Evolutionary conservation across 1,284 basidiomycete genomes (phyloP).

Genomic region (Pascua guehoae): DNA sequence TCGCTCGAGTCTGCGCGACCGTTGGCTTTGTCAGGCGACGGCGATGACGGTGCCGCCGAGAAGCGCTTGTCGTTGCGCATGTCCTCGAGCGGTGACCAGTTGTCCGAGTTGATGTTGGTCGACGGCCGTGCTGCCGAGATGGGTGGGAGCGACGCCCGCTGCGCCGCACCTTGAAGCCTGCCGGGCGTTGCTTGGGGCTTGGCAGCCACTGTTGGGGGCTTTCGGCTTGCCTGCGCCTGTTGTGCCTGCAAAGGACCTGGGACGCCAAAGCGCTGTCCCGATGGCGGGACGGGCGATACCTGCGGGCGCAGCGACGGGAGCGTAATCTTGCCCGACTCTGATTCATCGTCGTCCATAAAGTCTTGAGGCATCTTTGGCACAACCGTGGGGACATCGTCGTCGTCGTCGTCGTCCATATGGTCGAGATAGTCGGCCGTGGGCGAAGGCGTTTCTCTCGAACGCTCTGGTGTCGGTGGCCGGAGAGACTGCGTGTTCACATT

Average conservation of each 20-base stretch:
- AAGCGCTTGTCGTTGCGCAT: neutral
- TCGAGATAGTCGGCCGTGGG: slow-evolving; percentile 16
- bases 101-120: slow-evolving; percentile 32
- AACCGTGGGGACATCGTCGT: neutral
- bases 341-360: slow-evolving; percentile 14
- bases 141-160: slow-evolving; percentile 17
- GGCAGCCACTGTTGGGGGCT: slow-evolving; percentile 14
- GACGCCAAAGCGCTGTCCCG: slow-evolving; percentile 11
- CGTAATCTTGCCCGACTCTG: slow-evolving; percentile 2
- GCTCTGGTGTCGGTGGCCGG: neutral
- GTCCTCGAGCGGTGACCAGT: slow-evolving; percentile 34
- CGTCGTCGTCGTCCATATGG: slow-evolving; percentile 12
- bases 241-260: slow-evolving; percentile 4
- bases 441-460: neutral
- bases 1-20: slow-evolving; percentile 33
- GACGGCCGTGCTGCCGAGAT: slow-evolving; percentile 11
- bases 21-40: neutral
- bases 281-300: slow-evolving; percentile 5
- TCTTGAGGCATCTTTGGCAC: slow-evolving; percentile 1
- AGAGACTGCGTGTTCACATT: neutral
- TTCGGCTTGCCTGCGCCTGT: slow-evolving; percentile 12
- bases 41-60: slow-evolving; percentile 1
- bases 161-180: slow-evolving; percentile 12
- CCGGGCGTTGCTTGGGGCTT: slow-evolving; percentile 7
- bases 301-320: slow-evolving; percentile 12